phyloP scores from a whole-genome alignment of 169 alveolate species.

The Perkinsus chesapeaki region DNA sequence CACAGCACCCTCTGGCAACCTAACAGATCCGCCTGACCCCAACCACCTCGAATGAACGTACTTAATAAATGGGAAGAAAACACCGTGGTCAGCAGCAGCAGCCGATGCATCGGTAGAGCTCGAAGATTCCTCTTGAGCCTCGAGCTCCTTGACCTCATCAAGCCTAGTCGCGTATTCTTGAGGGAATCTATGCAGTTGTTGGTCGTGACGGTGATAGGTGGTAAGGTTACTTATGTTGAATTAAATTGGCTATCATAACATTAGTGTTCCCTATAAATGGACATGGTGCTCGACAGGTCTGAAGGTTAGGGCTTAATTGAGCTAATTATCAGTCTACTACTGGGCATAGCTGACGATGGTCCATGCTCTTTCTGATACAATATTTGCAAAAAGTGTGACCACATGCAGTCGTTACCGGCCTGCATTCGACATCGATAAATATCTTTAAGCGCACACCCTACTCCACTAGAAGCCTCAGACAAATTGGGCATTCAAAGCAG shows the following conservation, averaged over 20 bases:
- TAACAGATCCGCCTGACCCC: not conserved
- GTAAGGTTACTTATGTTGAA: not conserved
- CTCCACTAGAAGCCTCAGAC: not conserved
- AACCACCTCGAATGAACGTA: not conserved
- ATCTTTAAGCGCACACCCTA: no score
- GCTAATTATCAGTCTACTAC: not conserved
- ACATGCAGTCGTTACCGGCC: not conserved
- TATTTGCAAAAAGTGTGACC: not conserved
- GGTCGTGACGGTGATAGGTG: no score
- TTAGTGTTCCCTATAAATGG: not conserved
- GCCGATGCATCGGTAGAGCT: not conserved
- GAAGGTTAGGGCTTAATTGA: not conserved
- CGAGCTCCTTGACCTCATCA: not conserved
- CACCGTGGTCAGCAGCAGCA: not conserved
- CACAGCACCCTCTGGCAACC: not conserved
- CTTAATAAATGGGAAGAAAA: not conserved
- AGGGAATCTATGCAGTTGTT: not conserved
- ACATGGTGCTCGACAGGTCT: not conserved
- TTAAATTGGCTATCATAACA: not conserved
- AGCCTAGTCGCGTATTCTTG: not conserved
- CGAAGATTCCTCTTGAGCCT: not conserved
- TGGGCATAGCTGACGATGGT: not conserved
- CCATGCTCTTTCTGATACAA: not conserved
- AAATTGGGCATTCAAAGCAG: not conserved
- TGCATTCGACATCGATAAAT: no score